phyloP scores from a whole-genome alignment of 805 yeast genomes.

The Blastobotrys chiropterorum region DNA sequence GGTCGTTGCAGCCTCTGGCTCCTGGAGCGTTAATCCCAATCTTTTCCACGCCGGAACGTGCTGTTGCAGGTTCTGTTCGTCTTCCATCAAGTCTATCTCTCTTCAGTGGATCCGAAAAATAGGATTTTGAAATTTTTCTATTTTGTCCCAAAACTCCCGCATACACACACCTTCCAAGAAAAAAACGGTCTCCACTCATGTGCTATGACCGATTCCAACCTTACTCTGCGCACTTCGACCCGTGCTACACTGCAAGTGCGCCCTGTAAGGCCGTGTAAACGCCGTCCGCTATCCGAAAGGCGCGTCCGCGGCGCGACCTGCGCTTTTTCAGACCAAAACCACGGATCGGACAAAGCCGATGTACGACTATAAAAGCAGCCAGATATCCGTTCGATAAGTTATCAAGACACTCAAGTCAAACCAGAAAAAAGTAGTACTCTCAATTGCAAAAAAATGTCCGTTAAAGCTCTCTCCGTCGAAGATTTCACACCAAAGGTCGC shows the following conservation, averaged over 20 bases:
- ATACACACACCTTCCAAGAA: too few species aligned
- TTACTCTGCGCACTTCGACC: not conserved
- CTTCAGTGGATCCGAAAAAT: not conserved
- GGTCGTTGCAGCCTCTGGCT: conserved; percentile 30
- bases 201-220: not conserved
- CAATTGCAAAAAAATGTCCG: conserved; percentile 3
- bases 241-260: not conserved
- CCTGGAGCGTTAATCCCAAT: conserved; percentile 59
- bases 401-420: not conserved
- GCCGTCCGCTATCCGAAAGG: not conserved
- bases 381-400: not conserved
- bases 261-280: not conserved
- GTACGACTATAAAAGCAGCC: not conserved
- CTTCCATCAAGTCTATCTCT: too few species aligned
- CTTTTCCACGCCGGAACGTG: conserved; percentile 78
- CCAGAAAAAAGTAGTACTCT: not conserved
- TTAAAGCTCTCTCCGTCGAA: conserved; percentile 1
- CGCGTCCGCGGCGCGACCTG: not conserved
- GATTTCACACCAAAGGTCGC: conserved; percentile 16
- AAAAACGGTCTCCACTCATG: not conserved
- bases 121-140: not conserved
- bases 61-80: too few species aligned
- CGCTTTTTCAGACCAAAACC: not conserved
- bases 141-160: not conserved
- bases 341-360: not conserved